Conservation (phyloP, 208 protist genomes). For the Trypanosomatidae sp. region DNA sequence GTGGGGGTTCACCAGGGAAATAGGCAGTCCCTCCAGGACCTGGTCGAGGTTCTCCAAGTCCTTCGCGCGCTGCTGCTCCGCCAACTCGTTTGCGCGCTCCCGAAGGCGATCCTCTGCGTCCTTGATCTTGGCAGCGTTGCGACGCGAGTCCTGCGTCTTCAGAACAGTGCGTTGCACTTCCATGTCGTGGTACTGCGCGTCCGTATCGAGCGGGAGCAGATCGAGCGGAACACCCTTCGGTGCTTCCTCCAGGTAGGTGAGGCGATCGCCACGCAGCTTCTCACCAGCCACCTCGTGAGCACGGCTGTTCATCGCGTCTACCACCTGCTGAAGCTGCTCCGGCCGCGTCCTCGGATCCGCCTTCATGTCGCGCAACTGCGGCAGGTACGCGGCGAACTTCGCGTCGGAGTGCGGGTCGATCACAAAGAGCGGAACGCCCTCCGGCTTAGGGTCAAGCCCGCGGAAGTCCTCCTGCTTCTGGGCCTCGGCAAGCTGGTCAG, state of each 20-base stretch:
- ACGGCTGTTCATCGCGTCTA: slow-evolving; percentile 64
- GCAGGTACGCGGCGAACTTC: slow-evolving; percentile 45
- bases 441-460: slow-evolving; percentile 52
- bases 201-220: slow-evolving; percentile 63
- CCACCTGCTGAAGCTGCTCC: slow-evolving; percentile 36
- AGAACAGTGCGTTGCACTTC: slow-evolving; percentile 64
- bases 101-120: slow-evolving; percentile 64
- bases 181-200: slow-evolving; percentile 53
- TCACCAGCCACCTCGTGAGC: slow-evolving; percentile 62
- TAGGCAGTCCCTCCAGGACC: slow-evolving; percentile 60
- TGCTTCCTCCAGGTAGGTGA: slow-evolving; percentile 46
- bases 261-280: slow-evolving; percentile 50
- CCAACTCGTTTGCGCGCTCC: slow-evolving; percentile 63
- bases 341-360: slow-evolving; percentile 33
- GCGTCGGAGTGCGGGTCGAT: slow-evolving; percentile 59
- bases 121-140: slow-evolving; percentile 66
- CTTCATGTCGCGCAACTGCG: slow-evolving; percentile 55
- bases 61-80: slow-evolving; percentile 52
- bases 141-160: slow-evolving; percentile 57
- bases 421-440: slow-evolving; percentile 55
- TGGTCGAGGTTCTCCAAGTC: slow-evolving; percentile 60
- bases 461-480: slow-evolving; percentile 71
- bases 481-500: slow-evolving; percentile 55
- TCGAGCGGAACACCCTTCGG: slow-evolving; percentile 65
- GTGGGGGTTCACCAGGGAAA: slow-evolving; percentile 52